These are phyloP conservation scores for Boletus smithii DNA, from an alignment of 1,284 basidiomycete species.

Conservation along the genomic window DNA sequence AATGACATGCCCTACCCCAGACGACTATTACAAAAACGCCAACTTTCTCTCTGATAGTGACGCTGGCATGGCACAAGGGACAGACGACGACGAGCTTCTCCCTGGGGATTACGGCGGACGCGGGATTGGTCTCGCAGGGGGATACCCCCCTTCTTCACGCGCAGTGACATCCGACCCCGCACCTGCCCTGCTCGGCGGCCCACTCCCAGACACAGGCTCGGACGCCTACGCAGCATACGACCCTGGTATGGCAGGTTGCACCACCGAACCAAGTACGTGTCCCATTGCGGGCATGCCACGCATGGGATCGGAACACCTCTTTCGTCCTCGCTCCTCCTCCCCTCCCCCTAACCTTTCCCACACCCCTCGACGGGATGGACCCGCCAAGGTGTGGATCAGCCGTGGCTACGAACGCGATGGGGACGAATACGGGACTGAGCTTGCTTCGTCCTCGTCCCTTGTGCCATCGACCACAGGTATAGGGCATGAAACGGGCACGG, in stretches of 20 bases:
- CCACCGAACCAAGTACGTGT: slow-evolving; percentile 2
- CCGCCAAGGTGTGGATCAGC: not conserved
- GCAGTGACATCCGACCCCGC: too few relatives aligned
- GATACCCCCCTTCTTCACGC: not conserved
- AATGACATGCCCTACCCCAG: not conserved
- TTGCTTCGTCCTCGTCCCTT: not conserved
- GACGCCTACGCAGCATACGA: slow-evolving; percentile 22
- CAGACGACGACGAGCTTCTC: not conserved
- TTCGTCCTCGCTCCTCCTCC: not conserved
- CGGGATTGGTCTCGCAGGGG: slow-evolving; percentile 6
- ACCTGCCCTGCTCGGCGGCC: too few relatives aligned
- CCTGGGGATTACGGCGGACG: slow-evolving; percentile 9
- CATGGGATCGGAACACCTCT: slow-evolving; percentile 1
- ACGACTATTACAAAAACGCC: slow-evolving; percentile 5
- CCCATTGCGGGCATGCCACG: slow-evolving; percentile 15
- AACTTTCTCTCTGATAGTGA: slow-evolving; percentile 13
- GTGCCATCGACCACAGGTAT: not conserved
- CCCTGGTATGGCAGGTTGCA: slow-evolving; percentile 25
- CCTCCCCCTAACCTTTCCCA: too few relatives aligned
- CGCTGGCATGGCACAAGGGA: not conserved
- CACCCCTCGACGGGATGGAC: too few relatives aligned
- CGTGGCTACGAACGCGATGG: slow-evolving; percentile 18
- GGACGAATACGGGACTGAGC: slow-evolving; percentile 13
- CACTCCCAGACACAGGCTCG: not conserved
- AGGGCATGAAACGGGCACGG: not conserved